phyloP scores from a whole-genome alignment of 371 early-diverging fungal species.

The Syncephalis fuscata region DNA sequence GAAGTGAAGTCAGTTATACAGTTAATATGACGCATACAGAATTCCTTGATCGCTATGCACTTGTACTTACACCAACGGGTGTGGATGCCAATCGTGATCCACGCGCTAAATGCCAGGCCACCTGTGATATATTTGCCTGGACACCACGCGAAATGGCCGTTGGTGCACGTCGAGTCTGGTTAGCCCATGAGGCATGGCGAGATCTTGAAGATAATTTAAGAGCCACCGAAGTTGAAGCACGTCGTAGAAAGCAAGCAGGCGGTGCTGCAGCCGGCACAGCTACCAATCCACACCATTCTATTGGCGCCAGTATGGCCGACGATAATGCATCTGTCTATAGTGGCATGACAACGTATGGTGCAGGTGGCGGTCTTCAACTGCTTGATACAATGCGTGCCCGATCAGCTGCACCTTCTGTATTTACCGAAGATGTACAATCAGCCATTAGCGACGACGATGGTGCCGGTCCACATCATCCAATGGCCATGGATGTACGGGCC shows the following conservation, averaged over 20 bases:
- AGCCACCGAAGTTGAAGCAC: constrained; percentile 46
- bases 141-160: constrained; percentile 11
- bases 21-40: constrained; percentile 37
- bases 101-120: constrained; percentile 18
- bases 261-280: constrained; percentile 12
- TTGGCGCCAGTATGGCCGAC: constrained; percentile 21
- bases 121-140: constrained; percentile 23
- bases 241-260: constrained; percentile 2
- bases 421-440: neutral
- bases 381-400: neutral
- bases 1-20: constrained; percentile 36
- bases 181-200: constrained; percentile 53
- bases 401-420: neutral
- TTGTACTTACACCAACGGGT: constrained; percentile 10
- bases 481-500: neutral
- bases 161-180: constrained; percentile 40
- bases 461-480: no score
- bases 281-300: constrained; percentile 1
- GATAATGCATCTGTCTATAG: constrained; percentile 8
- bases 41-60: constrained; percentile 42
- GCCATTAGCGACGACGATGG: no score
- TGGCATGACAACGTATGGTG: neutral
- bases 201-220: constrained; percentile 61
- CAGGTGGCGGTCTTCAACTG: neutral
- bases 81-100: constrained; percentile 17